These are phyloP conservation scores for Leccinum pallidistipes DNA, from an alignment of 1,284 basidiomycete genomes.

Conservation along the genomic window DNA sequence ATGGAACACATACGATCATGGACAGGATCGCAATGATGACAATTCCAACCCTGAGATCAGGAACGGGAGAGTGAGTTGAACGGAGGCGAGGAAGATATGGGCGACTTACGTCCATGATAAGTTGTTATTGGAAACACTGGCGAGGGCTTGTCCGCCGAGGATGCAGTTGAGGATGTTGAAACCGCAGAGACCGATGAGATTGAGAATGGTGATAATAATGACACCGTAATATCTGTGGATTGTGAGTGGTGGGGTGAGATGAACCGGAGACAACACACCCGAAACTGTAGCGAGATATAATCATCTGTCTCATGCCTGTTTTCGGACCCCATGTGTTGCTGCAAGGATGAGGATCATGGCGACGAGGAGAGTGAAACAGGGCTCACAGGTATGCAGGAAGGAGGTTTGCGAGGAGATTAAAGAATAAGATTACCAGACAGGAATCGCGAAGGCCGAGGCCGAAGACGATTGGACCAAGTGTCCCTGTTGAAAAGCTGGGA, in stretches of 20 bases:
- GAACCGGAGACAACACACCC: constrained; percentile 47
- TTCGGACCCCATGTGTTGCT: constrained; percentile 86
- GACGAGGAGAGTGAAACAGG: not conserved
- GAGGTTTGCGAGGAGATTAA: constrained; percentile 59
- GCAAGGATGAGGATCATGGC: not conserved
- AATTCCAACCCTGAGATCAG: constrained; percentile 72
- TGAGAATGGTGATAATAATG: constrained; percentile 63
- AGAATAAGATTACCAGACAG: constrained; percentile 74
- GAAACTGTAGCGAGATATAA: constrained; percentile 76
- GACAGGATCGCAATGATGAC: constrained; percentile 81
- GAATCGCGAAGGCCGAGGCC: constrained; percentile 71
- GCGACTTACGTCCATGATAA: constrained; percentile 64
- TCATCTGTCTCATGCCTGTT: constrained; percentile 87
- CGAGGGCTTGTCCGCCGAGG: constrained; percentile 76
- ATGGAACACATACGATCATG: constrained; percentile 55
- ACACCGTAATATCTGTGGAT: constrained; percentile 63
- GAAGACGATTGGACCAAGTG: constrained; percentile 67
- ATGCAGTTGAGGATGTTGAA: constrained; percentile 80
- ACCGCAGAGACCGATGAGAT: constrained; percentile 64
- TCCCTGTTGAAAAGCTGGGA: constrained; percentile 67
- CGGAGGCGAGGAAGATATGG: constrained; percentile 7
- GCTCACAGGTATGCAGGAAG: constrained; percentile 63
- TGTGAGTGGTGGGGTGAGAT: not conserved
- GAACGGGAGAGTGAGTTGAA: constrained; percentile 5
- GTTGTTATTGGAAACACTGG: constrained; percentile 64